Conservation (phyloP, 331 rosid species). For the Malus hybrid region DNA sequence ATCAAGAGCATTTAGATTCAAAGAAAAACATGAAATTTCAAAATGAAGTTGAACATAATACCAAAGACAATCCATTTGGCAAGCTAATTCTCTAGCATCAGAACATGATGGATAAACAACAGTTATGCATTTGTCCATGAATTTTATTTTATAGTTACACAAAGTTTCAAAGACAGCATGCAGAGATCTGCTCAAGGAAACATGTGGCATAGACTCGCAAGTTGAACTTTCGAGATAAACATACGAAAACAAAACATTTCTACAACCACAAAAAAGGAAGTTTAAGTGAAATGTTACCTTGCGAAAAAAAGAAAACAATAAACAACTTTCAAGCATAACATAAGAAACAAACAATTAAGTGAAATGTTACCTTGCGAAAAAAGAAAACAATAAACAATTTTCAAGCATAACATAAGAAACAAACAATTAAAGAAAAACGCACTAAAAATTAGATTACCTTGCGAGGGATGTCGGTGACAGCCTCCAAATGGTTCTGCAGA, state of each 20-base stretch:
- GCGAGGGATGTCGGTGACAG: slow-evolving; percentile 71
- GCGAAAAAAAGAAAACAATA: neutral
- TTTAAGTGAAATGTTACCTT: slow-evolving; percentile 9
- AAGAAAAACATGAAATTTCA: neutral
- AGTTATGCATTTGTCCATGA: neutral
- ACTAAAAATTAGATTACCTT: slow-evolving; percentile 47
- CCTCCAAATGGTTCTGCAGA: slow-evolving; percentile 80
- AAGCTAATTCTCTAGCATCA: neutral
- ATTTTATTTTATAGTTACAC: neutral
- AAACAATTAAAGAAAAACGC: neutral
- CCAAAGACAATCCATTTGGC: neutral
- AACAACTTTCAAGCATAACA: too few relatives aligned
- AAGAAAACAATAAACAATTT: too few relatives aligned
- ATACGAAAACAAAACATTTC: slow-evolving; percentile 10
- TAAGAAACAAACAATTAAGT: neutral
- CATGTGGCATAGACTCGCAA: slow-evolving; percentile 8
- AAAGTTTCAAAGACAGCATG: neutral
- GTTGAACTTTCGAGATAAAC: slow-evolving; percentile 9
- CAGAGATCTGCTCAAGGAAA: neutral
- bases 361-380: slow-evolving; percentile 6
- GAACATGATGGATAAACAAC: neutral
- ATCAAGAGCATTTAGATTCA: slow-evolving; percentile 1
- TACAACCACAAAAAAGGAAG: slow-evolving; percentile 16
- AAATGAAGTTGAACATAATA: neutral
- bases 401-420: too few relatives aligned